Evolutionary conservation across 192 early-diverging fungal species (phyloP).

Genomic region (Podila epigama): DNA sequence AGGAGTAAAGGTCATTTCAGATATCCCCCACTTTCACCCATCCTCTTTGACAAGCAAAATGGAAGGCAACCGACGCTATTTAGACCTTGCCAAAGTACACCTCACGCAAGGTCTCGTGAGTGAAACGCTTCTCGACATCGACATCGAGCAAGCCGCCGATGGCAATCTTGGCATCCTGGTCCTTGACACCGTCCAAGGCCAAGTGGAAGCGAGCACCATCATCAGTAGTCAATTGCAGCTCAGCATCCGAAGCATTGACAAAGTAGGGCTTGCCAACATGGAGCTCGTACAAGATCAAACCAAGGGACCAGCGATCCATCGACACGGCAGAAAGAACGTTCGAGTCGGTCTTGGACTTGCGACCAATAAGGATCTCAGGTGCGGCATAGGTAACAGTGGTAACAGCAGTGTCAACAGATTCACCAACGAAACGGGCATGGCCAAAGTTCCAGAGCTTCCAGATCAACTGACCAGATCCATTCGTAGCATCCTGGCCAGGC

Average conservation of each 20-base stretch:
- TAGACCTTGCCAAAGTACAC: constrained; percentile 32
- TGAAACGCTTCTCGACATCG: constrained; percentile 39
- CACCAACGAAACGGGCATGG: constrained; percentile 47
- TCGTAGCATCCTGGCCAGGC: constrained; percentile 17
- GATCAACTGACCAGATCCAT: constrained; percentile 29
- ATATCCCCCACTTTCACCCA: too few relatives aligned
- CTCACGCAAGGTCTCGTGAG: constrained; percentile 44
- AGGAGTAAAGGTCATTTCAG: too few relatives aligned
- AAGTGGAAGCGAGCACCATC: constrained; percentile 25
- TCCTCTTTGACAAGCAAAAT: too few relatives aligned
- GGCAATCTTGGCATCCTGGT: constrained; percentile 32
- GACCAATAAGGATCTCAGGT: constrained; percentile 45
- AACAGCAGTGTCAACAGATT: constrained; percentile 39
- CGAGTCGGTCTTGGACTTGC: constrained; percentile 33
- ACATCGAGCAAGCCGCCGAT: constrained; percentile 40
- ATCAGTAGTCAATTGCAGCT: constrained; percentile 38
- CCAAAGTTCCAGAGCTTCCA: constrained; percentile 55
- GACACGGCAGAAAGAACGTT: constrained; percentile 37
- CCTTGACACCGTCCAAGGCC: constrained; percentile 17
- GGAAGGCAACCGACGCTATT: neutral
- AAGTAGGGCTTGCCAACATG: constrained; percentile 45
- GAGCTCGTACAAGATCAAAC: constrained; percentile 48
- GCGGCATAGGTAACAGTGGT: constrained; percentile 49
- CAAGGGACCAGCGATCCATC: constrained; percentile 51
- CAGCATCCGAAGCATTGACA: constrained; percentile 17